Conservation (phyloP, 345 rosid species). For the Sonneratia alba region DNA sequence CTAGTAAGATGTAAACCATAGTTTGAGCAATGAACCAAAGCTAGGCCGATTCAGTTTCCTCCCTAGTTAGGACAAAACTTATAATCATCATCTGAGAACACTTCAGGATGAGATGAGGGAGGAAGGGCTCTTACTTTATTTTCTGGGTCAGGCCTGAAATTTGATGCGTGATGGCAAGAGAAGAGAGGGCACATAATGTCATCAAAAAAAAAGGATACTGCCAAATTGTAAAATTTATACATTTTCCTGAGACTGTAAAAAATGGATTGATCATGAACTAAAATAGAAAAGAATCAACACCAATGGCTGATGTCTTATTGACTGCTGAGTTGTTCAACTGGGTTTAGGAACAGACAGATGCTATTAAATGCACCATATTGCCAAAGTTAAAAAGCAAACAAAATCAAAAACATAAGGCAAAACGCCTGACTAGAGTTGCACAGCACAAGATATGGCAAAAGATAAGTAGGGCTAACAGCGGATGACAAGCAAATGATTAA, state of each 20-base stretch:
- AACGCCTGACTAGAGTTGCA: background rate
- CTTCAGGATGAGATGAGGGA: background rate
- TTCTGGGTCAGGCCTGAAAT: conserved; percentile 39
- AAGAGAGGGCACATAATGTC: conserved; percentile 59
- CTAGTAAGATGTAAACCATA: background rate
- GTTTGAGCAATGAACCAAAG: background rate
- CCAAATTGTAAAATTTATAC: conserved; percentile 5
- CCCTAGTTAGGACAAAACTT: background rate
- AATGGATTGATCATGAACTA: background rate
- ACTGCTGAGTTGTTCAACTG: background rate
- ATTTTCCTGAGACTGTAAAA: background rate
- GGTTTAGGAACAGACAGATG: background rate
- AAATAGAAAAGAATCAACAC: background rate
- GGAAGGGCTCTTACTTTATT: conserved; percentile 29
- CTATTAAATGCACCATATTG: background rate
- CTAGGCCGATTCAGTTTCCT: background rate
- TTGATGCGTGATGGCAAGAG: conserved; percentile 45
- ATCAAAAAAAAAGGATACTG: conserved; percentile 91
- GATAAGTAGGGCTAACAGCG: background rate
- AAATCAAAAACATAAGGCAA: background rate
- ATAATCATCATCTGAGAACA: background rate
- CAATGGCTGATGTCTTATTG: background rate
- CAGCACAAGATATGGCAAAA: too few species aligned
- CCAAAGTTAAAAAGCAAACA: background rate
- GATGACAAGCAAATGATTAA: background rate